Base-by-base conservation (phyloP, 768 basidiomycete species). In the Tylopilus subfusipes region DNA sequence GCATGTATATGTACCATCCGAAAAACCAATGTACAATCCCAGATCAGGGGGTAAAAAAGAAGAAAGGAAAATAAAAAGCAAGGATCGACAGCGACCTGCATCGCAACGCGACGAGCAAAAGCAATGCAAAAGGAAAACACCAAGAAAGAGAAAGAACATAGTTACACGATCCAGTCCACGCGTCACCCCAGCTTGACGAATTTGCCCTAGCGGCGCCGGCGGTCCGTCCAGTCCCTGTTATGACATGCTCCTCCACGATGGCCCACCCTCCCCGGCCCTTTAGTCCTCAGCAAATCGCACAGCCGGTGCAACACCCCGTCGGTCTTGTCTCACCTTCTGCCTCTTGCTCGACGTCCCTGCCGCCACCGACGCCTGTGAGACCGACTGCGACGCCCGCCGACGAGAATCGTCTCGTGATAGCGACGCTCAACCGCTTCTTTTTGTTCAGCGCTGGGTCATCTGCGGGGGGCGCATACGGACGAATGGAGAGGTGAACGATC, bases 401-500 rank as follows among this genome's bases (percentile, higher is more conserved):
- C 14, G 62, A 61, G 30, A 53, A 50, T n/a, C 69, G 62, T 29
- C 72, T 60, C 9, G 65, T 34, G n/a, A 70, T 58, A 11, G 66
- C 66, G 14, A 64, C 54, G 29, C 62, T 64, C 50, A 73, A 58
- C 18, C 68, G 59, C 50, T 73, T 76, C 67, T 83, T 85, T 70
- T 88, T 88, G 72, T 81, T 82, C 36, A 78, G 64, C 4, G 75
- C 66, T 14, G 77, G 77, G 38, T 76, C 80, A 24, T 84, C 79
- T 14, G 75, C 68, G 2, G 79, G 73, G 4, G 78, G 77, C 2
- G 78, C 77, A 52, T 76, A 78, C 0, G 86, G 79, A 13, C 89
- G 78, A 50, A 91, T 80, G 29, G 86, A 87, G 34, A 91, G 75
- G 63, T 91, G 88, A 30, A 90, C 83, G 34, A 91, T 88, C 1